phyloP scores from a whole-genome alignment of 2,329 filamentous ascomycete genomes.

The Blastomyces parvus region DNA sequence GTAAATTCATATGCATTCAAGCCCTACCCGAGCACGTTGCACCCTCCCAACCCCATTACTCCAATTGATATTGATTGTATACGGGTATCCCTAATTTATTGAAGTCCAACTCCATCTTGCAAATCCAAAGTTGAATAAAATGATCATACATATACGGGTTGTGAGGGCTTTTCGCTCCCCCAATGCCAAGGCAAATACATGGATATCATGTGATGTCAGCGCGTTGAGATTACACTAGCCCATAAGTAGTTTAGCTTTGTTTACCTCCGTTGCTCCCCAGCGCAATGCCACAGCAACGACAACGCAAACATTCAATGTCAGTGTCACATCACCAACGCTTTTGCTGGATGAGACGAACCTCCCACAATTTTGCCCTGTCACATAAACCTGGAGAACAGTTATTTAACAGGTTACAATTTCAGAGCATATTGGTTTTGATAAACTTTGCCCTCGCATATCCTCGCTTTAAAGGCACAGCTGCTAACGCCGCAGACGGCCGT shows the following conservation, averaged over 20 bases:
- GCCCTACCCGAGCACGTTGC: too few relatives aligned
- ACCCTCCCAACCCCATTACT: not conserved
- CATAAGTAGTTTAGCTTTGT: constrained; percentile 24
- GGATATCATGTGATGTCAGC: too few relatives aligned
- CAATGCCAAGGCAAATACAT: too few relatives aligned
- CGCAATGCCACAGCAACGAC: constrained; percentile 20
- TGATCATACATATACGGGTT: too few relatives aligned
- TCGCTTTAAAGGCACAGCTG: not conserved
- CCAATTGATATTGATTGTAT: not conserved
- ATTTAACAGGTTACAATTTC: not conserved
- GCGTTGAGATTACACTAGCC: not conserved
- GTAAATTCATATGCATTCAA: too few relatives aligned
- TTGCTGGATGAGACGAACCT: not conserved
- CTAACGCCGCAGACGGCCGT: not conserved
- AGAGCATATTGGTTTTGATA: not conserved
- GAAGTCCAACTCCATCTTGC: too few relatives aligned
- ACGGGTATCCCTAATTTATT: too few relatives aligned
- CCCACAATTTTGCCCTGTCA: not conserved
- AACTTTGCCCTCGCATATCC: not conserved
- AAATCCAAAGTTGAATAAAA: too few relatives aligned
- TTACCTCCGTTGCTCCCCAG: constrained; percentile 23
- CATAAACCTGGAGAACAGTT: not conserved
- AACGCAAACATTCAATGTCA: constrained; percentile 5
- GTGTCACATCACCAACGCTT: not conserved
- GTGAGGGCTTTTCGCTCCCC: too few relatives aligned